Evolutionary conservation across 2,329 filamentous ascomycete species (phyloP).

Genomic region (Talaromyces sp.): DNA sequence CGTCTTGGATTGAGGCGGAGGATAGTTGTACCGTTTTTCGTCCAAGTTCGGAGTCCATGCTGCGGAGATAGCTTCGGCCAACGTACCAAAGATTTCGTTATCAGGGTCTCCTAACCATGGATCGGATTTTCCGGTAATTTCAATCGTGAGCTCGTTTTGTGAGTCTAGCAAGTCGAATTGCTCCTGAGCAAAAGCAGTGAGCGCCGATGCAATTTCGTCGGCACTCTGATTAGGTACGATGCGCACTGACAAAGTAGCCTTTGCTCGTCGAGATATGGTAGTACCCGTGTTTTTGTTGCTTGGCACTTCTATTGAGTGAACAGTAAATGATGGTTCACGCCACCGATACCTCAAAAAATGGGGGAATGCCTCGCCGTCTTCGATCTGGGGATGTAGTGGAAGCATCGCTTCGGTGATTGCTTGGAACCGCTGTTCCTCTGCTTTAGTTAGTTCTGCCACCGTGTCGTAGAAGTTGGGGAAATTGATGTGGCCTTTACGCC

Average conservation of each 20-base stretch:
- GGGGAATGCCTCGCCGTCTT: slow-evolving; percentile 69
- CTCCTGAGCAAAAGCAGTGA: slow-evolving; percentile 66
- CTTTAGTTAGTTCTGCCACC: slow-evolving; percentile 70
- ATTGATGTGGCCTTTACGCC: slow-evolving; percentile 73
- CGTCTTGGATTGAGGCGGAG: slow-evolving; percentile 27
- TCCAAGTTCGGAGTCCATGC: slow-evolving; percentile 64
- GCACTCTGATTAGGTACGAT: slow-evolving; percentile 93
- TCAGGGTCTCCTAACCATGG: slow-evolving; percentile 92
- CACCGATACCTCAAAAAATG: slow-evolving; percentile 86
- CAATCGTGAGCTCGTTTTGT: slow-evolving; percentile 75
- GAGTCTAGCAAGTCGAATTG: slow-evolving; percentile 75
- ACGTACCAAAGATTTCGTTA: slow-evolving; percentile 85
- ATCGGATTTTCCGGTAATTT: slow-evolving; percentile 89
- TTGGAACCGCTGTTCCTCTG: slow-evolving; percentile 77
- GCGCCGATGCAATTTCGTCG: slow-evolving; percentile 66
- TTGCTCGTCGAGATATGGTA: slow-evolving; percentile 79
- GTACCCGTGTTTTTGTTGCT: slow-evolving; percentile 85
- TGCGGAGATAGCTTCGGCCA: slow-evolving; percentile 79
- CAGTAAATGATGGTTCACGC: slow-evolving; percentile 91
- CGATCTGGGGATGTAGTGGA: slow-evolving; percentile 65
- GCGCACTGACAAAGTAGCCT: slow-evolving; percentile 82
- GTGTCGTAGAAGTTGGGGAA: slow-evolving; percentile 88
- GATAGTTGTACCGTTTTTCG: slow-evolving; percentile 36
- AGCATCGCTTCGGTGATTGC: slow-evolving; percentile 79
- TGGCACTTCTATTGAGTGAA: slow-evolving; percentile 82